Conservation (phyloP, 768 basidiomycete genomes). For the Tylopilus sp. region DNA sequence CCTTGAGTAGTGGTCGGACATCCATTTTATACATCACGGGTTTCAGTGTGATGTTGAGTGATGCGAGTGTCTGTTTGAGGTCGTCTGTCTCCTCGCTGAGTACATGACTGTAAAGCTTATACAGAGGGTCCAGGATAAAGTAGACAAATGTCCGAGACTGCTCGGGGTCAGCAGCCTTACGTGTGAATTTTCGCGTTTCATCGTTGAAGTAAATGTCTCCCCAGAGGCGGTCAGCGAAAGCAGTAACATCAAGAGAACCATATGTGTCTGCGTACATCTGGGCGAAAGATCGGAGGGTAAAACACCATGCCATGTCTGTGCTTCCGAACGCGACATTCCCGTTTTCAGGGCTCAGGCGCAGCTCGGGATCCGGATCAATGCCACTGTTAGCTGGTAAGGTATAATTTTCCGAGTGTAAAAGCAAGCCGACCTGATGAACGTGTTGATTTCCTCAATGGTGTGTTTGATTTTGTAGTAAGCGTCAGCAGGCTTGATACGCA, state of each 20-base stretch:
- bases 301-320: slow-evolving; percentile 97
- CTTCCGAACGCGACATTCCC: slow-evolving; percentile 98
- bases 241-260: slow-evolving; percentile 76
- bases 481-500: slow-evolving; percentile 92
- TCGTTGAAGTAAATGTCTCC: slow-evolving; percentile 94
- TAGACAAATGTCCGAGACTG: slow-evolving; percentile 85
- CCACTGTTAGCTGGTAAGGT: slow-evolving; percentile 38
- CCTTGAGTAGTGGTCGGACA: slow-evolving; percentile 89
- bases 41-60: slow-evolving; percentile 82
- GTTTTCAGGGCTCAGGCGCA: slow-evolving; percentile 88
- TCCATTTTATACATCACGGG: slow-evolving; percentile 99
- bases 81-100: slow-evolving; percentile 91
- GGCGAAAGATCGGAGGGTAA: slow-evolving; percentile 91
- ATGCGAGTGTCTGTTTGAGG: slow-evolving; percentile 72
- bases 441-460: slow-evolving; percentile 98
- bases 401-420: not conserved
- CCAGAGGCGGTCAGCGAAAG: slow-evolving; percentile 92
- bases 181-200: slow-evolving; percentile 83
- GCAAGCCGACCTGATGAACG: slow-evolving; percentile 76
- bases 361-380: slow-evolving; percentile 85
- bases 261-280: slow-evolving; percentile 95
- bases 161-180: slow-evolving; percentile 74
- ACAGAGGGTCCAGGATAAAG: slow-evolving; percentile 93
- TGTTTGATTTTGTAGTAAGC: slow-evolving; percentile 99
- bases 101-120: slow-evolving; percentile 95